phyloP scores from a whole-genome alignment of 352 stramenopile species.

The Phytophthora citrophthora region DNA sequence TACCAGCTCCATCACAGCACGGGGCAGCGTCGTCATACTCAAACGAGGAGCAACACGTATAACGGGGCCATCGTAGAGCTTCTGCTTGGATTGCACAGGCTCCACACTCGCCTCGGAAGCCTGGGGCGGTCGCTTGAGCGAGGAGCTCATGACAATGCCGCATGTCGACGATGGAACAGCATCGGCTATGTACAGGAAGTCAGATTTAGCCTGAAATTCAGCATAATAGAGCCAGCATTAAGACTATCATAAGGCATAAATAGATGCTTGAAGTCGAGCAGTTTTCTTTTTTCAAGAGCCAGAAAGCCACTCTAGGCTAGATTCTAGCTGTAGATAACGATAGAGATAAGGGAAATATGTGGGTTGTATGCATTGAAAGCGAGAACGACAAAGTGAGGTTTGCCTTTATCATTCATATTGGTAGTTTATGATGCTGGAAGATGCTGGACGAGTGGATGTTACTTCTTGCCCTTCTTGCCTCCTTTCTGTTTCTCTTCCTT shows the following conservation, averaged over 20 bases:
- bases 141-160: slow-evolving; percentile 30
- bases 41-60: slow-evolving; percentile 3
- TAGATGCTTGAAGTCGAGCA: slow-evolving; percentile 13
- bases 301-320: too few relatives aligned
- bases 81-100: slow-evolving; percentile 19
- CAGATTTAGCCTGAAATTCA: slow-evolving; percentile 10
- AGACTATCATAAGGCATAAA: slow-evolving; percentile 4
- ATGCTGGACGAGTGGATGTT: not conserved
- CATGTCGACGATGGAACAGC: slow-evolving; percentile 11
- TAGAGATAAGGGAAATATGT: too few relatives aligned
- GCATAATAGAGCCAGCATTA: slow-evolving; percentile 22
- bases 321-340: too few relatives aligned
- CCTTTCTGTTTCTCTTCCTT: slow-evolving; percentile 27
- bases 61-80: slow-evolving; percentile 5
- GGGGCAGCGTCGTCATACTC: slow-evolving; percentile 45
- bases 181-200: slow-evolving; percentile 15
- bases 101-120: slow-evolving; percentile 8
- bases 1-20: slow-evolving; percentile 56
- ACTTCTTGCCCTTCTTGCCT: slow-evolving; percentile 24
- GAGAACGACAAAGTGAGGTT: not conserved
- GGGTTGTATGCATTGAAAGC: too few relatives aligned
- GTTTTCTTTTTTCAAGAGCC: too few relatives aligned
- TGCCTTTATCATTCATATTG: too few relatives aligned
- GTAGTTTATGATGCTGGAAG: too few relatives aligned
- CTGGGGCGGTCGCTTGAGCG: slow-evolving; percentile 28